phyloP scores from a whole-genome alignment of 202 grass and related monocot species.

The Dendrocalamus latiflorus region DNA sequence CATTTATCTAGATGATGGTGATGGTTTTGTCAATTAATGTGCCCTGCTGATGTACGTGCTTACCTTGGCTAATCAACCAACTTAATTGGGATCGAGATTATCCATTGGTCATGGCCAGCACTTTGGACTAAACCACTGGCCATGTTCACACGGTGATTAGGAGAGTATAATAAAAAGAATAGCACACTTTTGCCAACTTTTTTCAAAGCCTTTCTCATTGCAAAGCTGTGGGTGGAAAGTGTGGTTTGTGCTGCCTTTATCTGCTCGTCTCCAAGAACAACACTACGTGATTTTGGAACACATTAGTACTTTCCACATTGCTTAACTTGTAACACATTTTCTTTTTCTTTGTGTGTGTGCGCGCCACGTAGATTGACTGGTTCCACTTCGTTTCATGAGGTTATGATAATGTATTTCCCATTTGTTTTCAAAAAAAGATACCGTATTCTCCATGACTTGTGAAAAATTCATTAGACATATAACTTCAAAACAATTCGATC shows the following conservation, averaged over 20 bases:
- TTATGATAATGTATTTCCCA: no score
- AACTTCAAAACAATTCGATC: background rate
- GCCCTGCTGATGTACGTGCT: constrained; percentile 12
- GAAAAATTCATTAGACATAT: background rate
- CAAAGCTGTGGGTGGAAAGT: background rate
- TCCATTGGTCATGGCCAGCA: background rate
- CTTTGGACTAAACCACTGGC: constrained; percentile 27
- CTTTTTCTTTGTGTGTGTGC: background rate
- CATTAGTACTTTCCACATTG: background rate
- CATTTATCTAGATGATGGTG: background rate
- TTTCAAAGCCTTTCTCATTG: constrained; percentile 1
- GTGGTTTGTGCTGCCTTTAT: background rate
- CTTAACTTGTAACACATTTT: background rate
- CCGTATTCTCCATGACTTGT: background rate
- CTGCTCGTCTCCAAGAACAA: background rate
- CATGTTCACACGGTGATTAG: constrained; percentile 23
- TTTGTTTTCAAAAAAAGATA: no score
- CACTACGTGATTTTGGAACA: background rate
- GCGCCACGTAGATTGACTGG: background rate
- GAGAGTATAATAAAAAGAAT: background rate
- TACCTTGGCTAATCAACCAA: constrained; percentile 10
- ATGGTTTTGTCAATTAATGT: background rate
- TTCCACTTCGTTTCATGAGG: background rate
- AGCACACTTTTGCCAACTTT: background rate
- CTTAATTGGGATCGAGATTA: background rate